Conservation (phyloP, 352 stramenopile species). For the Pythium aristosporum region DNA sequence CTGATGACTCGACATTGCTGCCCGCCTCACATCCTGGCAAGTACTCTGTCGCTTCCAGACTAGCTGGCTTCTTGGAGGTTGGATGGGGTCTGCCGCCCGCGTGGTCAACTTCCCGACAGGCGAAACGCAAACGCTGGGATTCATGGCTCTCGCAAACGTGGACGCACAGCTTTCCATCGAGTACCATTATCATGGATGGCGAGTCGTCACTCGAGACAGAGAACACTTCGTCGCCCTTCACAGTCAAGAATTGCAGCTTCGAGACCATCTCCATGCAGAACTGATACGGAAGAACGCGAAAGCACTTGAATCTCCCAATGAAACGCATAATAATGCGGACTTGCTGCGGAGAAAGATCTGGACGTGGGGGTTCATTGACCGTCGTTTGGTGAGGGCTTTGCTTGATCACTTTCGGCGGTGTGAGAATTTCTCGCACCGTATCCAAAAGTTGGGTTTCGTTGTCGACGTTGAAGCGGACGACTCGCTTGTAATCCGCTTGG, state of each 20-base stretch:
- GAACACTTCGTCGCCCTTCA: conserved; percentile 34
- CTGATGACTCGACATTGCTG: neutral
- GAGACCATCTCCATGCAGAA: conserved; percentile 31
- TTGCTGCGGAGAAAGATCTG: conserved; percentile 19
- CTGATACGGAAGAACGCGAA: conserved; percentile 33
- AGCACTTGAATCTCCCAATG: conserved; percentile 39
- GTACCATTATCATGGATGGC: conserved; percentile 36
- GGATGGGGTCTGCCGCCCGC: neutral
- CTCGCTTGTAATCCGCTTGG: conserved; percentile 39
- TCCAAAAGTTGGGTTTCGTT: conserved; percentile 27
- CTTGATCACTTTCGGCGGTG: conserved; percentile 18
- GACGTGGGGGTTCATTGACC: neutral
- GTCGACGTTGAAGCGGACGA: conserved; percentile 37
- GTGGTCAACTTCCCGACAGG: neutral
- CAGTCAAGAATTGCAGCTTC: conserved; percentile 32
- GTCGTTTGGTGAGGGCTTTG: conserved; percentile 10
- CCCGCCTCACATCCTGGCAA: conserved; percentile 22
- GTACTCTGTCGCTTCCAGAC: neutral
- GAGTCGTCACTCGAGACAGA: conserved; percentile 18
- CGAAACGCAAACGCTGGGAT: conserved; percentile 2
- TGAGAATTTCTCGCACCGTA: conserved; percentile 25
- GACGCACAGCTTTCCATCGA: conserved; percentile 42
- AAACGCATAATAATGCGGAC: conserved; percentile 33
- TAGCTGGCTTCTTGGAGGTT: neutral
- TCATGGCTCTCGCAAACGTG: conserved; percentile 26